Base-by-base conservation (phyloP, 2,329 filamentous ascomycete species). In the Didymella arachidicola region DNA sequence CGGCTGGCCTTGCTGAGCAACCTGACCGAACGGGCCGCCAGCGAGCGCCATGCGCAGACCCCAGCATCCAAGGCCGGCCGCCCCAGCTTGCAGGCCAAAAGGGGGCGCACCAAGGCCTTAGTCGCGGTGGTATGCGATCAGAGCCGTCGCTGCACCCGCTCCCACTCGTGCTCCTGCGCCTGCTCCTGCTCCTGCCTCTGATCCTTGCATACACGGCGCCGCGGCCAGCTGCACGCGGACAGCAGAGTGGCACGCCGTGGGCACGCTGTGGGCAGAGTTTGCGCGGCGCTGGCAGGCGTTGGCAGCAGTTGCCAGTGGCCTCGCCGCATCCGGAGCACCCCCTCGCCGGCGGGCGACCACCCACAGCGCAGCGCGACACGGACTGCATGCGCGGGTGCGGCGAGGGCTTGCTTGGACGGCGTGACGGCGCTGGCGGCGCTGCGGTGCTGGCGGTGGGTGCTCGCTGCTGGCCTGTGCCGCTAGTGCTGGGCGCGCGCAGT, bases 31-130 rank as follows among this genome's bases (percentile, higher is more conserved):
- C 46, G 39, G 44, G 52, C 34, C 52, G 52, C 44, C 41, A 50
- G 46, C 47, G 39, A 26, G 44, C 45, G 53, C 53, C 53, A 56
- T 56, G 53, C 53, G 50, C 29, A 45, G 49, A 53, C 55, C 44
- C 56, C 56, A 59, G 49, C 55, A 42, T 42, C 43, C 41, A 47
- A 32, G 54, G 54, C 48, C 48, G 19, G 32, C 55, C 43, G 55
- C 47, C 54, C 47, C 47, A 41, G 54, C 48, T 47, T 34, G 42
- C 42, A 36, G 53, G 43, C 48, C 34, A 34, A 56, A 56, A 56
- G 53, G 53, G 53, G 53, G 53, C 42, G 44, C 38, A 38, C 52
- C 44, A 34, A 43, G 44, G 22, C n/a, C 42, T 52, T 50, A 42
- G 47, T 30, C n/a, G 12, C 10, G n/a, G n/a, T 44, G 25, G n/a